Evolutionary conservation across 257 asterid genomes (phyloP).

Genomic region (Jaltomata sinuosa): DNA sequence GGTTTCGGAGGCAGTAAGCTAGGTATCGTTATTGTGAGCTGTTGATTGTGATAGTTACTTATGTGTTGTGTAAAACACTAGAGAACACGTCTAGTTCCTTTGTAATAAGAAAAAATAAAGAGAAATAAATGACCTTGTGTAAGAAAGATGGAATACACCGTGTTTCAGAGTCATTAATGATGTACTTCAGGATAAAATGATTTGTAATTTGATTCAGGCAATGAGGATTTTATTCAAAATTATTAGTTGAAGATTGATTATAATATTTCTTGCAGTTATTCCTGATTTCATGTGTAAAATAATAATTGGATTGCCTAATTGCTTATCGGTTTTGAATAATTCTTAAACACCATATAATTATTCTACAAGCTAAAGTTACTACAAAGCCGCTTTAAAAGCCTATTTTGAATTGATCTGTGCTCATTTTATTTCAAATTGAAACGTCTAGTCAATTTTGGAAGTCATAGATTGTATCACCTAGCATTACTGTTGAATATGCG

Average conservation of each 20-base stretch:
- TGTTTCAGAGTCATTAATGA: not conserved
- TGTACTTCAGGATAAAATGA: not conserved
- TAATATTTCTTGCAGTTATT: not conserved
- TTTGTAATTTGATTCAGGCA: not conserved
- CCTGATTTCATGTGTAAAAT: not conserved
- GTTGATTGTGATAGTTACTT: not conserved
- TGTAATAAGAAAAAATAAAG: not conserved
- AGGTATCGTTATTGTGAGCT: not conserved
- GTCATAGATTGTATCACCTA: not conserved
- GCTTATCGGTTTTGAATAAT: not conserved
- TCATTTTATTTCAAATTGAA: not conserved
- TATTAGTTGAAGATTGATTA: not conserved
- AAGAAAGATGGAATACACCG: not conserved
- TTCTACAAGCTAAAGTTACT: not conserved
- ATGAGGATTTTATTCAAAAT: not conserved
- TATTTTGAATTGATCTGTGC: not conserved
- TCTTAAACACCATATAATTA: not conserved
- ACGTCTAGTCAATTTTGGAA: not conserved
- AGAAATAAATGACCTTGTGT: not conserved
- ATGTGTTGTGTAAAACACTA: not conserved
- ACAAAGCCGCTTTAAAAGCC: not conserved
- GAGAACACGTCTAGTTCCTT: not conserved
- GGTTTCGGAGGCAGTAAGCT: not conserved
- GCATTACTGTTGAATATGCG: not conserved
- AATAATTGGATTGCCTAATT: not conserved